Evolutionary conservation across 805 yeast species (phyloP).

Genomic region (Scheffersomyces lignosus): DNA sequence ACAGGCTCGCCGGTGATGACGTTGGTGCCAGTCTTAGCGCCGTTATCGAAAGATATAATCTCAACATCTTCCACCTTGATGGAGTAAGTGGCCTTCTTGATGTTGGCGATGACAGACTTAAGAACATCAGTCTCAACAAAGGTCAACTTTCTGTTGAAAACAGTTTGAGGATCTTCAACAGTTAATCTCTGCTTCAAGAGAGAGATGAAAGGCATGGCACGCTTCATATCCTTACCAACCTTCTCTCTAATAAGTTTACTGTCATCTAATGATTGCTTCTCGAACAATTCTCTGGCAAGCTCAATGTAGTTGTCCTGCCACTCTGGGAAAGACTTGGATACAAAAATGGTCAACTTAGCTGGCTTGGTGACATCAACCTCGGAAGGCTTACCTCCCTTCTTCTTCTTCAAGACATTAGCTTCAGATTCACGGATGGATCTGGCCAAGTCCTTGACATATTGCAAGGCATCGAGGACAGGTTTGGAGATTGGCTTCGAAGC

Average conservation of each 20-base stretch:
- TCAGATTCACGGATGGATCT: conserved; percentile 93
- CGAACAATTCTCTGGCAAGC: conserved; percentile 75
- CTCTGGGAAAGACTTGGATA: conserved; percentile 77
- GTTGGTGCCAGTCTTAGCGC: conserved; percentile 62
- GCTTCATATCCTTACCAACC: conserved; percentile 88
- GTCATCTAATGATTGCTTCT: conserved; percentile 61
- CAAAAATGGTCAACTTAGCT: conserved; percentile 66
- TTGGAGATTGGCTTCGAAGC: conserved; percentile 65
- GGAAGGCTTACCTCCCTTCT: conserved; percentile 78
- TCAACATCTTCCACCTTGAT: conserved; percentile 53
- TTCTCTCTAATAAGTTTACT: conserved; percentile 61
- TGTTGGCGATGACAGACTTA: conserved; percentile 51
- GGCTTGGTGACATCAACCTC: conserved; percentile 78
- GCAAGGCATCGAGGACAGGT: conserved; percentile 64
- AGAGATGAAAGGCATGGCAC: conserved; percentile 97
- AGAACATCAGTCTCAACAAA: conserved; percentile 76
- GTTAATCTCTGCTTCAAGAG: conserved; percentile 77
- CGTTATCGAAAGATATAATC: conserved; percentile 63
- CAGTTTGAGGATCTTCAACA: conserved; percentile 68
- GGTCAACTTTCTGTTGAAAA: conserved; percentile 85
- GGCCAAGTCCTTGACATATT: conserved; percentile 73
- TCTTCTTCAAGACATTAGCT: conserved; percentile 72
- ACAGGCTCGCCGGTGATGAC: conserved; percentile 68
- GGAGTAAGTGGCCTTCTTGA: conserved; percentile 65
- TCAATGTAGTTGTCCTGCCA: conserved; percentile 63